These are phyloP conservation scores for Astragalus membranaceus DNA, from an alignment of 306 rosid genomes.

Conservation along the genomic window DNA sequence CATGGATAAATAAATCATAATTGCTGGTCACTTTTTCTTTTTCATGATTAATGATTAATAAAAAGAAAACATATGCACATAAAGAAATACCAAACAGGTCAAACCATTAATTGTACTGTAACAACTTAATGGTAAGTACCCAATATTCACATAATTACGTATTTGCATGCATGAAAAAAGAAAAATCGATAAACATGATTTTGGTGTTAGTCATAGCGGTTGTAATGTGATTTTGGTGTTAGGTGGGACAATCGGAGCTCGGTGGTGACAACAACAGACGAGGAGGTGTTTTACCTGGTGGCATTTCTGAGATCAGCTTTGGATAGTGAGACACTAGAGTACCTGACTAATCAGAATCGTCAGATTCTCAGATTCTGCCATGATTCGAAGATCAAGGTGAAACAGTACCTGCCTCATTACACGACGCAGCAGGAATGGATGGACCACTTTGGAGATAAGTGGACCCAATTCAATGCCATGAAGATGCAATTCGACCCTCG, in stretches of 20 bases:
- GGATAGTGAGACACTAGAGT: conserved; percentile 55
- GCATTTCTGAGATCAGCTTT: conserved; percentile 82
- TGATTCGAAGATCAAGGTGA: conserved; percentile 52
- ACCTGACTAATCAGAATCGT: conserved; percentile 68
- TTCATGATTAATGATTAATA: no score
- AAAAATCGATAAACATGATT: conserved; percentile 10
- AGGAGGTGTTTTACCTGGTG: conserved; percentile 85
- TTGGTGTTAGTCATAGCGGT: conserved; percentile 3
- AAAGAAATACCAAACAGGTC: conserved; percentile 16
- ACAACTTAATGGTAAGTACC: conserved; percentile 5
- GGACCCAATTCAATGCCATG: conserved; percentile 53
- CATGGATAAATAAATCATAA: no score
- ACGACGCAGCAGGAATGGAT: conserved; percentile 60
- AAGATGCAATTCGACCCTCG: conserved; percentile 80
- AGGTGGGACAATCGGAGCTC: conserved; percentile 93
- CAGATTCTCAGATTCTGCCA: conserved; percentile 64
- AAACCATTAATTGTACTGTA: not conserved
- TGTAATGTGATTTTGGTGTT: not conserved
- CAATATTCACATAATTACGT: not conserved
- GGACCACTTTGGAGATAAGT: conserved; percentile 88
- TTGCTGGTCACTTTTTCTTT: no score
- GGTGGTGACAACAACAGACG: conserved; percentile 73
- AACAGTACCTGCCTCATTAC: conserved; percentile 94
- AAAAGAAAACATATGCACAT: no score
- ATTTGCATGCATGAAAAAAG: not conserved